Conservation (phyloP, 2,329 filamentous ascomycete genomes). For the Trichoderma afroharzianum region DNA sequence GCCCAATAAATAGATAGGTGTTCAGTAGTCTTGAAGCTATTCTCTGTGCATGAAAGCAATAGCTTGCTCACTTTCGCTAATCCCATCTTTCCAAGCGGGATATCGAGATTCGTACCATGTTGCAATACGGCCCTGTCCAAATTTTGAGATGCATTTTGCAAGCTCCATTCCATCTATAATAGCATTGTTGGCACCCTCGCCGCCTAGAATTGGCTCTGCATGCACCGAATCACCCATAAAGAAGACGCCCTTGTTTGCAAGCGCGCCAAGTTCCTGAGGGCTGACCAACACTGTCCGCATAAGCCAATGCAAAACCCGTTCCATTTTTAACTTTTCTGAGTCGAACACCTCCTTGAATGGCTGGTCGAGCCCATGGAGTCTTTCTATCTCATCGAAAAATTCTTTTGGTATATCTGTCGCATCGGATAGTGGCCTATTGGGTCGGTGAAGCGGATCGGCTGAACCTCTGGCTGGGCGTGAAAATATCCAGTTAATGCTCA, state of each 20-base stretch:
- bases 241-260: conserved; percentile 1
- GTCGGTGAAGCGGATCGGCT: neutral
- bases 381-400: neutral
- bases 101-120: conserved; percentile 14
- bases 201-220: conserved; percentile 10
- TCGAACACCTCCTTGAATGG: neutral
- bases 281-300: neutral
- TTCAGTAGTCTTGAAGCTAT: no score
- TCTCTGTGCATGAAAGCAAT: neutral
- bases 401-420: neutral
- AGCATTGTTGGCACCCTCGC: conserved; percentile 14
- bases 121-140: neutral
- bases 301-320: neutral
- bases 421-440: neutral
- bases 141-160: conserved; percentile 9
- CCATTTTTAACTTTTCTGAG: neutral
- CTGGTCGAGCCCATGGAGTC: neutral
- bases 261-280: neutral
- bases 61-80: neutral
- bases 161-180: conserved; percentile 15
- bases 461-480: neutral
- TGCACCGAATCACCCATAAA: conserved; percentile 12
- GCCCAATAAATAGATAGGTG: no score
- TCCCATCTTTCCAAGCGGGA: conserved; percentile 1
- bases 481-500: neutral